Base-by-base conservation (phyloP, 371 early-diverging fungal species). In the Mortierella polycephala region DNA sequence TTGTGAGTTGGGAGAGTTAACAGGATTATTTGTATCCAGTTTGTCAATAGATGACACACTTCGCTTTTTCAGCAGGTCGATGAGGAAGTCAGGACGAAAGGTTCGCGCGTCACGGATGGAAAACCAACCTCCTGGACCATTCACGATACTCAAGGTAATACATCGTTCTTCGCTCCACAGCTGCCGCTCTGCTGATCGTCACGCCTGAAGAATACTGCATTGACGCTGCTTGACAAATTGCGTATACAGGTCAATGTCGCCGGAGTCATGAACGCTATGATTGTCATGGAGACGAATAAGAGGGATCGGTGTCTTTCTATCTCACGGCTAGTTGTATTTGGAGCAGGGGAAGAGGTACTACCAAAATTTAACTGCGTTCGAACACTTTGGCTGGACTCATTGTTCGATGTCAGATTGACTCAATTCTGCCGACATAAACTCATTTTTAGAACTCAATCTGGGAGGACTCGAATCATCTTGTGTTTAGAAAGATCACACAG, bases 391-490 rank as follows among this genome's bases (percentile, higher is more conserved):
- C 23, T 5, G 8, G 9, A 14, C 12, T 51, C 1, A n/a, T 37
- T 23, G n/a, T 4, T 30, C 53, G 50, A 52, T 16, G 39, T 37
- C 14, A 30, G 11, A 18, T 14, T 46, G 59, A 58, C 20, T 16
- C 49, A 46, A 5, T n/a, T 42, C 42, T 10, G 23, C 6, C n/a
- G 41, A 37, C 49, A 39, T 21, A 10, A 45, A 18, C 46, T 44
- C 47, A 11, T 10, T 47, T 39, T 2, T 57, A 72, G 70, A 70
- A 49, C 8, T 58, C 69, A 20, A 47, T 65, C n/a, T 79, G 79
- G 79, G 73, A 79, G 30, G 79, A 79, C 20, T 79, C 79, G 37
- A 72, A 39, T 40, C 79, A 79, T 58, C 56, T 79, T 16, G 79
- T 79, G 0, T 79, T 79, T 49, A 79, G 61, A 44, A 79, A 73